Evolutionary conservation across 2,329 filamentous ascomycete genomes (phyloP), one percentile per base, ranked within the genome.

Genomic region (Talaromyces albobiverticillius): DNA sequence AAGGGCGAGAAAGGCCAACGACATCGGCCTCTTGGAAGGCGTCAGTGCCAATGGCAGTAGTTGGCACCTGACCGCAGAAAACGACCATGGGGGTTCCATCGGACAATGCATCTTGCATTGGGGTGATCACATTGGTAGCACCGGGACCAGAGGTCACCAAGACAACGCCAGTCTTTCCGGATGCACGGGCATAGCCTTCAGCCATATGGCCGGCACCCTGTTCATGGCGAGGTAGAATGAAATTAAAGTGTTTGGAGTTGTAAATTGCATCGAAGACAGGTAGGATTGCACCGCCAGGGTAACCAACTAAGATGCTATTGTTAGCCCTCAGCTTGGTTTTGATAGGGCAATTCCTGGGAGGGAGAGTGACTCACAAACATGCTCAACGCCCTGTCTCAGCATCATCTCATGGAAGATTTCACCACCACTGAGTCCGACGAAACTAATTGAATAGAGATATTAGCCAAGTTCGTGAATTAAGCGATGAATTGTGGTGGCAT

Each of bases 331-430:
- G 16, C 5, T 16, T 6, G n/a, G 16, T 36, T 22, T n/a, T 29
- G 32, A 41, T 20, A 8, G 8, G 1, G 4, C 4, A 22, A 41
- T 41, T 13, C 10, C n/a, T 8, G 16, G 20, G 23, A 2, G 26
- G 20, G 23, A 20, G 29, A 45, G 54, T 63, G 59, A 86, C 90
- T 69, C 81, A 95, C 90, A 97, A 68, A 97, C 83, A 72, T 96
- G 90, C 78, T 96, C 94, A 54, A 99, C 93, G 64, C 81, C 83
- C 64, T 93, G 89, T 67, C 93, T 83, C 58, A 95, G 81, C 92
- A 99, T 96, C 93, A 97, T 97, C 77, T 97, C 93, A 74, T 97
- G 92, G 75, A 97, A 96, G 64, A 97, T 96, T 74, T 96, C 87
- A 69, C 94, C 94, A 69, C 94, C 93, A 47, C 85, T 95, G 81